Conservation (phyloP, 2,329 filamentous ascomycete genomes). For the Myrmaecium sp. region DNA sequence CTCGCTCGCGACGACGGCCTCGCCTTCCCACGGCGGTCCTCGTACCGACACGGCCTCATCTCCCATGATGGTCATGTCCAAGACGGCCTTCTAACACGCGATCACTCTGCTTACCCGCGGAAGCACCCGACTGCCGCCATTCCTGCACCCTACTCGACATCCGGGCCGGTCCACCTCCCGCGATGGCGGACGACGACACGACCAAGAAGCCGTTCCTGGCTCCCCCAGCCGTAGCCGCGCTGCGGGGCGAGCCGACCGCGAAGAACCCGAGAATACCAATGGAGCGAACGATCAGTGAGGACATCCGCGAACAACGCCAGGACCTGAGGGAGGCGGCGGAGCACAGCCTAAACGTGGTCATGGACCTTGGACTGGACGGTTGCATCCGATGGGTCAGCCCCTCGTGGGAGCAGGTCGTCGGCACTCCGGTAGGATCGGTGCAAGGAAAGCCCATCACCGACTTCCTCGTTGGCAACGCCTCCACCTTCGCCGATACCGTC, state of each 20-base stretch:
- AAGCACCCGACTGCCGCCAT: too few relatives aligned
- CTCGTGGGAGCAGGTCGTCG: constrained; percentile 87
- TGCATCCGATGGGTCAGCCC: constrained; percentile 91
- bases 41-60: too few relatives aligned
- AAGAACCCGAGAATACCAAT: constrained; percentile 22
- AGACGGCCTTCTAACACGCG: too few relatives aligned
- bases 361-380: constrained; percentile 82
- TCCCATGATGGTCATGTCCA: too few relatives aligned
- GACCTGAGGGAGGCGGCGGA: constrained; percentile 91
- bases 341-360: constrained; percentile 88
- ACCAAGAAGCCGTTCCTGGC: constrained; percentile 16
- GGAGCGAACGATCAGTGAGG: constrained; percentile 57
- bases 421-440: constrained; percentile 55
- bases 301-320: constrained; percentile 84
- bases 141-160: too few relatives aligned
- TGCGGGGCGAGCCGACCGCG: constrained; percentile 23
- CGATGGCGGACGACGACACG: constrained; percentile 15
- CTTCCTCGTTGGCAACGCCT: constrained; percentile 63
- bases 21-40: too few relatives aligned
- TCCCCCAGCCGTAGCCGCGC: constrained; percentile 26
- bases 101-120: too few relatives aligned
- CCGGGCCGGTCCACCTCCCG: constrained; percentile 7
- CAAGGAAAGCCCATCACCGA: constrained; percentile 65
- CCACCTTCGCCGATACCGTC: constrained; percentile 65
- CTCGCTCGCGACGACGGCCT: too few relatives aligned